Evolutionary conservation across 2,329 filamentous ascomycete genomes (phyloP).

Genomic region (Fusarium robinianum): DNA sequence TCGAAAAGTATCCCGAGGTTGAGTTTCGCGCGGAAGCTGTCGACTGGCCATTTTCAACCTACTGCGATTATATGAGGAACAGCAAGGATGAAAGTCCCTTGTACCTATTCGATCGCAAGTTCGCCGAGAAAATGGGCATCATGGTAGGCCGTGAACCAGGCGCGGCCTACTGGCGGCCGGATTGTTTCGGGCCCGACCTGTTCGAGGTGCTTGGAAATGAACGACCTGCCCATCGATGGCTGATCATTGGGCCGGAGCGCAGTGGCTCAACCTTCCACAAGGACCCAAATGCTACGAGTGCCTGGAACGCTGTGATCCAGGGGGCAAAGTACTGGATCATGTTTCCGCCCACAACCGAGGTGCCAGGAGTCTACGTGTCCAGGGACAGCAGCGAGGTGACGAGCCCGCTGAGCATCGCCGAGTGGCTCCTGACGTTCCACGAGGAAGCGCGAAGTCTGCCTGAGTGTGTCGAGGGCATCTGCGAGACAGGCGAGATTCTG

Average conservation of each 20-base stretch:
- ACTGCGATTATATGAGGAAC: conserved; percentile 79
- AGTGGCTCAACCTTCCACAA: conserved; percentile 97
- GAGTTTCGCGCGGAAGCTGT: conserved; percentile 90
- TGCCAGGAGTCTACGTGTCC: conserved; percentile 89
- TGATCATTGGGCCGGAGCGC: conserved; percentile 85
- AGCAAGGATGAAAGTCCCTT: conserved; percentile 85
- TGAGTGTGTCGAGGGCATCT: conserved; percentile 85
- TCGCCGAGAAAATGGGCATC: conserved; percentile 83
- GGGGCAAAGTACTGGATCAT: conserved; percentile 99
- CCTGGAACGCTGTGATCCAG: conserved; percentile 92
- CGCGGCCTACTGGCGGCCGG: conserved; percentile 74
- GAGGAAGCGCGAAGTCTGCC: conserved; percentile 74
- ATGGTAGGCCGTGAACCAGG: conserved; percentile 57
- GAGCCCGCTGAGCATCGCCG: conserved; percentile 91
- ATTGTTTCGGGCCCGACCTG: conserved; percentile 84
- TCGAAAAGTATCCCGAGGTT: conserved; percentile 65
- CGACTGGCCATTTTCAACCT: conserved; percentile 85
- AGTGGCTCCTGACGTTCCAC: conserved; percentile 93
- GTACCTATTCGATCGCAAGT: conserved; percentile 88
- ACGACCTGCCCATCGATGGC: conserved; percentile 86
- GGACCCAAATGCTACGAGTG: conserved; percentile 71
- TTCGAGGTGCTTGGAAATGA: conserved; percentile 78
- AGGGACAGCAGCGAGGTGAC: conserved; percentile 92
- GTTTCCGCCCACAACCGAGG: conserved; percentile 80
- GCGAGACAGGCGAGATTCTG: conserved; percentile 79